A percentile compares a stretch with the other conserved stretches of the same genome.
Conservation (phyloP, 805 yeast species). For the Schwanniomyces sp. region DNA sequence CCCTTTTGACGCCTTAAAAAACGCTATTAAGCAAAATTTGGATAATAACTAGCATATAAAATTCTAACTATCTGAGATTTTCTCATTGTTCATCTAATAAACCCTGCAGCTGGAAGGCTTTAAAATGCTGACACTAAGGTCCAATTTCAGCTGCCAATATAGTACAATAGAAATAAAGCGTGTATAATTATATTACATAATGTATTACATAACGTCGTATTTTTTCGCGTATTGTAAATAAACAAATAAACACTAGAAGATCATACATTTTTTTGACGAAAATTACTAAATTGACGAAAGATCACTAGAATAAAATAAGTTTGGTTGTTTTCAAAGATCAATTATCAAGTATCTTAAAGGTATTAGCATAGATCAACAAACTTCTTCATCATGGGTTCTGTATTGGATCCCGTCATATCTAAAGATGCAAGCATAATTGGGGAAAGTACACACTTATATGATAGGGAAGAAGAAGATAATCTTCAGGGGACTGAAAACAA, state of each 20-base stretch:
- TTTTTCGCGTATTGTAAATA: conserved; percentile 2
- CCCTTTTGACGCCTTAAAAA: conserved; percentile 66
- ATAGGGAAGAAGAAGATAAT: conserved; percentile 1
- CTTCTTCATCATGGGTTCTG: neutral
- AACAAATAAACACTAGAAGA: conserved; percentile 22
- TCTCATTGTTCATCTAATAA: neutral
- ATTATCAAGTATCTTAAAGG: neutral
- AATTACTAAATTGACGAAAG: conserved; percentile 54
- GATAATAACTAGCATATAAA: neutral
- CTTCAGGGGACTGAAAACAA: conserved; percentile 15
- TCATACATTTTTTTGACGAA: conserved; percentile 66
- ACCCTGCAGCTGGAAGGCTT: neutral
- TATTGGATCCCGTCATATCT: neutral
- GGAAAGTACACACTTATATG: neutral
- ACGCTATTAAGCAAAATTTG: conserved; percentile 40
- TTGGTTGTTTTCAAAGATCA: neutral
- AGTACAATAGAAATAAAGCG: neutral
- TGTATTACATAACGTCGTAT: neutral
- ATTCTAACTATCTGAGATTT: neutral
- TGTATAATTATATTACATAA: neutral
- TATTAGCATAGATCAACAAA: neutral
- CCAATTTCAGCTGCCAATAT: neutral
- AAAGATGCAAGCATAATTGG: neutral
- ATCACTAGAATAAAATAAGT: neutral
- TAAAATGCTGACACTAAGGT: neutral